Base-by-base conservation (phyloP, 805 yeast genomes). In the Ogataea salicorniae region DNA sequence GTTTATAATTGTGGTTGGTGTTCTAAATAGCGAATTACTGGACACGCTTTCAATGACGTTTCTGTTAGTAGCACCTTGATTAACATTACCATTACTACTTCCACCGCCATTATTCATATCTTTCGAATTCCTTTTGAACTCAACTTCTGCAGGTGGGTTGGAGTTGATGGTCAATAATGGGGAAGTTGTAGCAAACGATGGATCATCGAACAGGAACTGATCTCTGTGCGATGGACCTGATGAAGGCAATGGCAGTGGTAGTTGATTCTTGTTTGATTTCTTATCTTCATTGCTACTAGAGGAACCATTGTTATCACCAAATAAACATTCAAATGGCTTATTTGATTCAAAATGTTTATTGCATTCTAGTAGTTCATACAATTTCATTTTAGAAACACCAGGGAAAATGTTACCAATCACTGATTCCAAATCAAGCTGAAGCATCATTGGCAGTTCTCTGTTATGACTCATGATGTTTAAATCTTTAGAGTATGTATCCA, bases 1-100 rank as follows among this genome's bases (percentile, higher is more conserved):
- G 37, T 60, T 69, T 16, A 72, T 42, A 18, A 55, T 53, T 0
- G 78, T 71, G 4, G 68, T 57, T 3, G 68, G 64, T 8, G 72
- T 58, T 15, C 63, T 54, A 46, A 72, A 73, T 4, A 72, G 43
- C n/a, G 60, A 47, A 22, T 58, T 54, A 2, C 45, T 20, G 6
- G 56, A 37, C 0, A 59, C 48, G 16, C 42, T 44, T 2, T 55
- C 60, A n/a, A 41, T 13, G 0, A 53, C 37, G 3, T 49, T 42
- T n/a, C 46, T 43, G 37, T 53, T 54, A 8, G 46, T 45, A 13
- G 26, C 36, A 11, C n/a, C 40, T 26, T 26, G 31, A 9, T 11
- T 11, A 22, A 20, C 38, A 20, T 46, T 29, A 2, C 43, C 52
- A 33, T 41, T 41, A 5, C 22, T 23, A 5, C 37, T n/a, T 1